phyloP scores from a whole-genome alignment of 345 rosid genomes.

The Mallotus nudiflorus region DNA sequence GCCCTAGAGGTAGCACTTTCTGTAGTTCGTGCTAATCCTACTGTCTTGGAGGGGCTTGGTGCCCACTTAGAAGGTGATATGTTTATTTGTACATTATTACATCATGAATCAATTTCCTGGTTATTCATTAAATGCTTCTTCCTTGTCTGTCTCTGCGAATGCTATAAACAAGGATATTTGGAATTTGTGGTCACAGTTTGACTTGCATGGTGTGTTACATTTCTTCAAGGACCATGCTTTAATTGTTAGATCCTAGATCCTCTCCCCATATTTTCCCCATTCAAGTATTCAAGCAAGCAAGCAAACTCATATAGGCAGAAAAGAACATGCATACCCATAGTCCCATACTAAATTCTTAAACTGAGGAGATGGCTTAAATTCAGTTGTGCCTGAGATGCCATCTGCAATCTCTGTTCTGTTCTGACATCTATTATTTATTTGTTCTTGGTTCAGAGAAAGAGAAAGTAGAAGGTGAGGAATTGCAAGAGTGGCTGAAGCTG shows the following conservation, averaged over 20 bases:
- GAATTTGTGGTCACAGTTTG: neutral
- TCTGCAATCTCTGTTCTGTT: conserved; percentile 3
- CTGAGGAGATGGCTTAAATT: neutral
- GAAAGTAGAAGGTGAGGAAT: conserved; percentile 93
- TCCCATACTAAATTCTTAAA: neutral
- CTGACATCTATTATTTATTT: neutral
- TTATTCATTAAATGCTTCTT: neutral
- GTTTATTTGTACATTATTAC: neutral
- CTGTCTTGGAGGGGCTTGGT: conserved; percentile 89
- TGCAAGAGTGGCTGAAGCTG: conserved; percentile 77
- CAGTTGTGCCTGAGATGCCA: neutral
- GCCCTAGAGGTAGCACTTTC: conserved; percentile 67
- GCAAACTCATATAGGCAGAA: neutral
- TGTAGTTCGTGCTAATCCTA: conserved; percentile 82
- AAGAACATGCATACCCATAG: neutral
- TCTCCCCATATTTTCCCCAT: neutral
- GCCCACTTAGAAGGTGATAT: conserved; percentile 85
- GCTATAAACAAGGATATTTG: neutral
- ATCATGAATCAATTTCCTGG: neutral
- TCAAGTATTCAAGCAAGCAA: neutral
- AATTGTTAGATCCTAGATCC: neutral
- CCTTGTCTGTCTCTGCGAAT: neutral
- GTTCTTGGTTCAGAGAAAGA: conserved; percentile 60
- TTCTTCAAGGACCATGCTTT: neutral
- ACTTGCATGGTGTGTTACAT: neutral